Conservation (phyloP, 306 rosid genomes). For the Castanea sativa region DNA sequence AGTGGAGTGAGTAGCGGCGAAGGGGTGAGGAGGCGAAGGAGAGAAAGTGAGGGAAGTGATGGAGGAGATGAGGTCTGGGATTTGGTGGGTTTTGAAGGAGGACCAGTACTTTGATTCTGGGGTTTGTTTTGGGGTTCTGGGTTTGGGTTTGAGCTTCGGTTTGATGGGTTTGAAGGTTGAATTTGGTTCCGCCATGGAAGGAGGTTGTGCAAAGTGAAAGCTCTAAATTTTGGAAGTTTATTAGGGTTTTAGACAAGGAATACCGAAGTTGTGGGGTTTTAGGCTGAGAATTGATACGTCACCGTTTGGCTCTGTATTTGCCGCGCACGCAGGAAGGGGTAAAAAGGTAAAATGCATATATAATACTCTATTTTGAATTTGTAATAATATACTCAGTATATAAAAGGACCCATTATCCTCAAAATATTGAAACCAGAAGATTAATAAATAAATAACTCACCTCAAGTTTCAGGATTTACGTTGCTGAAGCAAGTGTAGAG, state of each 20-base stretch:
- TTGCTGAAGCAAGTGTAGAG: too few relatives aligned
- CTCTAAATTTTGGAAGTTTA: conserved; percentile 1
- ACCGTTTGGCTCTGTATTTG: too few relatives aligned
- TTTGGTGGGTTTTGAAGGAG: conserved; percentile 66
- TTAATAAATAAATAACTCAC: too few relatives aligned
- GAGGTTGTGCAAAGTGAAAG: background rate
- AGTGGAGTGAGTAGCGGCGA: conserved; percentile 70
- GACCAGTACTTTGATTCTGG: conserved; percentile 83
- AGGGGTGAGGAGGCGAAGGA: conserved; percentile 48
- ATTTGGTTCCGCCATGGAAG: conserved; percentile 55
- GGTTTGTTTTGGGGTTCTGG: conserved; percentile 56
- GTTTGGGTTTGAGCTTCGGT: conserved; percentile 68
- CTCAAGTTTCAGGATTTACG: too few relatives aligned
- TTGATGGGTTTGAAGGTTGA: conserved; percentile 46
- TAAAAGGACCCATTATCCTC: too few relatives aligned
- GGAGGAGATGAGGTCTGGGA: conserved; percentile 55
- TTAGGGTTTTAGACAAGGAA: conserved; percentile 35
- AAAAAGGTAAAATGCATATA: too few relatives aligned
- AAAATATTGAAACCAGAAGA: too few relatives aligned
- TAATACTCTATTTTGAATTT: too few relatives aligned
- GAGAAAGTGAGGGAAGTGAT: conserved; percentile 66
- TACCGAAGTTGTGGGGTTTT: too few relatives aligned
- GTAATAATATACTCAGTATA: too few relatives aligned
- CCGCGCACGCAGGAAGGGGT: too few relatives aligned
- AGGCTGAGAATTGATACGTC: too few relatives aligned